Percentiles rank a stretch among this genome's conserved stretches.
Evolutionary conservation across 2,329 filamentous ascomycete genomes (phyloP).

Genomic region (Verticillium zaregamsianum): DNA sequence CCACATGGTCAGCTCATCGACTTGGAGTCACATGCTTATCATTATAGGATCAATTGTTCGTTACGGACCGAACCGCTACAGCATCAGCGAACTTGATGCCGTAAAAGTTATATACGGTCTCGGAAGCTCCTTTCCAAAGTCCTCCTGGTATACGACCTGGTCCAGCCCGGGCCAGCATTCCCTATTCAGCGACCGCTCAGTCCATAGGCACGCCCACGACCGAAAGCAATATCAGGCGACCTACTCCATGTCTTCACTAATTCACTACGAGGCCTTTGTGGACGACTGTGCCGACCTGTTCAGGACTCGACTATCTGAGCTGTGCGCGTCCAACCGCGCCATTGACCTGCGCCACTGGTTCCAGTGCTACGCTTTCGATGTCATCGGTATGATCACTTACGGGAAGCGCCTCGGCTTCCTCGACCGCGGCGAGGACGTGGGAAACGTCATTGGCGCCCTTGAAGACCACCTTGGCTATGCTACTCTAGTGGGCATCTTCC

Average conservation of each 20-base stretch:
- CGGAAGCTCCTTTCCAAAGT: conserved; percentile 29
- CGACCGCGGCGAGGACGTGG: conserved; percentile 39
- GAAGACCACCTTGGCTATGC: conserved; percentile 29
- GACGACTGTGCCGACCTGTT: conserved; percentile 41
- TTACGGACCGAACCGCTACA: conserved; percentile 43
- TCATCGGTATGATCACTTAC: conserved; percentile 46
- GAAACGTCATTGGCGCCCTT: conserved; percentile 34
- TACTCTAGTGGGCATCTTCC: conserved; percentile 36
- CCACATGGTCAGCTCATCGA: no score
- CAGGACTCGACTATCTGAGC: conserved; percentile 28
- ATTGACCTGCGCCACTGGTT: conserved; percentile 39
- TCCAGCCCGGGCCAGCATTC: conserved; percentile 14
- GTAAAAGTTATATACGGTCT: conserved; percentile 29
- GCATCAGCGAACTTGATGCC: conserved; percentile 34
- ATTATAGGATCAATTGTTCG: conserved; percentile 35
- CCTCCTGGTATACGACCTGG: conserved; percentile 20
- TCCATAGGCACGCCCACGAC: conserved; percentile 28
- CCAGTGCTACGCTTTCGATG: conserved; percentile 45
- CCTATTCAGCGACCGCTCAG: conserved; percentile 28
- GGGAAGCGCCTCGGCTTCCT: conserved; percentile 37
- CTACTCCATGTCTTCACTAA: conserved; percentile 43
- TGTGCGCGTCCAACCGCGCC: conserved; percentile 19
- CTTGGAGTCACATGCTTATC: no score
- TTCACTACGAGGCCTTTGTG: conserved; percentile 44
- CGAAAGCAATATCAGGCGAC: conserved; percentile 36